Percentiles rank a stretch among this genome's conserved stretches.
phyloP scores from a whole-genome alignment of 345 rosid species.

The Eucalyptus virginea region DNA sequence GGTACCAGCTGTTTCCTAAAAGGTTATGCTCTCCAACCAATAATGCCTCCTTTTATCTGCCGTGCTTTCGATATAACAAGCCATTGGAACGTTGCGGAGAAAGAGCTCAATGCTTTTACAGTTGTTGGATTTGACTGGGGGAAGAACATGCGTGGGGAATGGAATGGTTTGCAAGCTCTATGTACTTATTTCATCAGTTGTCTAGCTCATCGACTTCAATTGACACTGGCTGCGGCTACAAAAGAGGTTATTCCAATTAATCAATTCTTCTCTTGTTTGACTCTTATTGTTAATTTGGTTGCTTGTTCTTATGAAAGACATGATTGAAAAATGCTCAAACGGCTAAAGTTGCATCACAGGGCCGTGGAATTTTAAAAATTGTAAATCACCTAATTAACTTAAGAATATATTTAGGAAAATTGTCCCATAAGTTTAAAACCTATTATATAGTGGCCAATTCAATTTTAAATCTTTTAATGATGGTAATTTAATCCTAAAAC shows the following conservation, averaged over 20 bases:
- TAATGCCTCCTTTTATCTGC: not conserved
- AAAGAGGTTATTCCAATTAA: not conserved
- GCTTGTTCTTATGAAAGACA: not conserved
- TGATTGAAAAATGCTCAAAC: not conserved
- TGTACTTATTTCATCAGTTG: not conserved
- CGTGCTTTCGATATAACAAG: not conserved
- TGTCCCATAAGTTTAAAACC: too few relatives aligned
- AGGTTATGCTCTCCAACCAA: not conserved
- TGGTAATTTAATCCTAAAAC: fast-evolving
- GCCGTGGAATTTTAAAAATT: not conserved
- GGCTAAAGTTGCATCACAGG: too few relatives aligned
- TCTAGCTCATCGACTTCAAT: not conserved
- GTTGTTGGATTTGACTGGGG: not conserved
- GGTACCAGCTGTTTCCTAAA: not conserved
- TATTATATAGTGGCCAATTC: too few relatives aligned
- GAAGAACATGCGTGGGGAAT: not conserved
- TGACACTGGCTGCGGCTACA: not conserved
- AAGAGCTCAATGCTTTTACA: not conserved
- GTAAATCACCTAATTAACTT: not conserved
- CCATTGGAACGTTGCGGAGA: not conserved
- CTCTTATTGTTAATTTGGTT: not conserved
- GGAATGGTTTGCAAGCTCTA: not conserved
- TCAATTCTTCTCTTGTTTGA: not conserved
- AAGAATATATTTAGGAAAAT: fast-evolving
- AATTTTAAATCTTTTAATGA: too few relatives aligned